Evolutionary conservation across 768 basidiomycete species (phyloP), one percentile per base, ranked within the genome.

Genomic region (Lentinula sp.): DNA sequence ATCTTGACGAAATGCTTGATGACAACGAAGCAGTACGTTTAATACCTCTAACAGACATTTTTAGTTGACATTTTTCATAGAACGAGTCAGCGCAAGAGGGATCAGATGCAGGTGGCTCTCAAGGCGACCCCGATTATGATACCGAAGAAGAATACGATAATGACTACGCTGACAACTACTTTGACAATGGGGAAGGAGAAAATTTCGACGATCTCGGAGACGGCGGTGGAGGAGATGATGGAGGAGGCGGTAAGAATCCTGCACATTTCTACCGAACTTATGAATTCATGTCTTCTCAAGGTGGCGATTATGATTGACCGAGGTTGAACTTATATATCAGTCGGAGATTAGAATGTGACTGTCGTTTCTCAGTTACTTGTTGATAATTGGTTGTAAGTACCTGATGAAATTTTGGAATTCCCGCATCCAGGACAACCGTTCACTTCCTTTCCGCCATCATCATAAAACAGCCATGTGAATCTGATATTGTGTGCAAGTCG

Each of bases 71-170:
- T 10, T 31, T 56, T 43, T 59, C 5, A 1, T 57, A 90, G 84
- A 87, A 87, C 65, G 88, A 90, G 66, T 88, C 87, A 0, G 82
- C 80, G 23, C 85, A 87, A 5, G 89, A 91, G 60, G 76, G 88
- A 51, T 60, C 59, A 39, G 50, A 60, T 40, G 34, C n/a, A 16
- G 59, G 46, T n/a, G 43, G 84, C 21, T 89, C 88, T 10, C 85
- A 88, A 66, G 82, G 71, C 34, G 80, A 85, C 43, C 85, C 84
- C 28, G 91, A 93, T 70, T 93, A 93, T 68, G 91, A 93, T 64
- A 89, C 90, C 21, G 89, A 93, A 35, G 93, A 95, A 70, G 91
- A 93, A 66, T 92, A 93, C 68, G 92, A 93, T 71, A 93, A 94
- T 65, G 92, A 94, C 64, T 94, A 94, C 63, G 91, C 88, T 2